phyloP scores from a whole-genome alignment of 2,329 filamentous ascomycete genomes.

The Pseudogymnoascus sp. region DNA sequence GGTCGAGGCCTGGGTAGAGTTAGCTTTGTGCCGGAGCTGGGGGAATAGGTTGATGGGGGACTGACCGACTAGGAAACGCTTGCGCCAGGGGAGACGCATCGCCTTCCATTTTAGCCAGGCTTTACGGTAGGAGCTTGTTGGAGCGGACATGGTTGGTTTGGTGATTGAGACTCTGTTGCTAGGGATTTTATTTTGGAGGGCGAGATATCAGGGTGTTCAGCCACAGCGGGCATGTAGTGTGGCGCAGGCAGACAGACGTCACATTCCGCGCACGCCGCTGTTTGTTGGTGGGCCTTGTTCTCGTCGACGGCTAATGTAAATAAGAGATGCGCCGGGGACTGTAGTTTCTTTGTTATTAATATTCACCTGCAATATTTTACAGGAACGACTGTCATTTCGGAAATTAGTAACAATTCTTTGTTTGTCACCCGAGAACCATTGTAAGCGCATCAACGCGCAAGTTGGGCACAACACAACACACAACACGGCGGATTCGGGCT shows the following conservation, averaged over 20 bases:
- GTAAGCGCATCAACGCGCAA: not conserved
- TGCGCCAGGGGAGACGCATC: conserved; percentile 55
- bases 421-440: not conserved
- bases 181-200: not conserved
- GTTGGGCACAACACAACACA: not conserved
- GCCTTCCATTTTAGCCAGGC: conserved; percentile 55
- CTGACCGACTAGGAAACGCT: conserved; percentile 53
- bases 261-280: conserved; percentile 6
- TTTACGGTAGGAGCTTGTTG: conserved; percentile 13
- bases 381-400: conserved; percentile 1
- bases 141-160: conserved; percentile 8
- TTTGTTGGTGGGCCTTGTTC: not conserved
- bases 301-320: not conserved
- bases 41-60: conserved; percentile 10
- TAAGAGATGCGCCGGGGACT: not conserved
- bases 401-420: not conserved
- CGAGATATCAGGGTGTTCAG: conserved; percentile 1
- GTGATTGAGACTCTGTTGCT: not conserved
- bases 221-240: not conserved
- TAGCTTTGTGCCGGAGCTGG: not conserved
- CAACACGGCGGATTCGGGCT: not conserved
- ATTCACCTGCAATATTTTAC: not conserved
- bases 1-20: conserved; percentile 46
- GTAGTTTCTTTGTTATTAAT: not conserved
- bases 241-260: conserved; percentile 7